Evolutionary conservation across 345 rosid species (phyloP).

Genomic region (Camelina hispida): DNA sequence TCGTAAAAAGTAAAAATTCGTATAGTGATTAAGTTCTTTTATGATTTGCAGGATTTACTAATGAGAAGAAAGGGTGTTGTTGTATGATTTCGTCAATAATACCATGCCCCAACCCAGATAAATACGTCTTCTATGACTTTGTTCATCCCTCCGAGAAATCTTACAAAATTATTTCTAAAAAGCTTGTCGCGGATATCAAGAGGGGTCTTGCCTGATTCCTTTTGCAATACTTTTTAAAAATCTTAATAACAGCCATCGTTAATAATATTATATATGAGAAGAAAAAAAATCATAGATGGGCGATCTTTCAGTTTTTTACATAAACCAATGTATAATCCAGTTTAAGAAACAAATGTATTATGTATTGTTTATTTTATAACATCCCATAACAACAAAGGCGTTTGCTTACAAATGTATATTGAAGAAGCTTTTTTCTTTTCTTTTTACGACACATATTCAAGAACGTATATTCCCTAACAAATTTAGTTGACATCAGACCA

Average conservation of each 20-base stretch:
- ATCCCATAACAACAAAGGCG: constrained; percentile 6
- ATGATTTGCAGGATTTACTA: constrained; percentile 38
- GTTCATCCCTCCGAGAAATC: constrained; percentile 73
- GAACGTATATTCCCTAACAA: background rate
- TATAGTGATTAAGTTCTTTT: background rate
- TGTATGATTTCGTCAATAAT: constrained; percentile 31
- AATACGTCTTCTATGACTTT: constrained; percentile 67
- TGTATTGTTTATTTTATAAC: constrained; percentile 19
- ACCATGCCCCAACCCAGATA: constrained; percentile 49
- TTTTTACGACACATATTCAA: background rate
- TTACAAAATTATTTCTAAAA: constrained; percentile 43
- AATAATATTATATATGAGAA: background rate
- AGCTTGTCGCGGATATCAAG: constrained; percentile 44
- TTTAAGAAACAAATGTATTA: background rate
- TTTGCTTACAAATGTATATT: constrained; percentile 26
- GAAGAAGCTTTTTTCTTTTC: background rate
- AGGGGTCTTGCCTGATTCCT: constrained; percentile 37
- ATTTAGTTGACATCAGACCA: background rate
- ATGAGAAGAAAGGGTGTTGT: constrained; percentile 40
- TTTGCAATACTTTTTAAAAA: constrained; percentile 5
- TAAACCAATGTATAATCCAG: constrained; percentile 13
- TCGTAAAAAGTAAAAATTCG: background rate
- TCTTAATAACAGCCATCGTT: constrained; percentile 12
- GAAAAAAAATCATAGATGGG: constrained; percentile 13
- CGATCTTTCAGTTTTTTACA: constrained; percentile 1